Base-by-base conservation (phyloP, 1,284 basidiomycete genomes). In the Rhodotorula sp. region DNA sequence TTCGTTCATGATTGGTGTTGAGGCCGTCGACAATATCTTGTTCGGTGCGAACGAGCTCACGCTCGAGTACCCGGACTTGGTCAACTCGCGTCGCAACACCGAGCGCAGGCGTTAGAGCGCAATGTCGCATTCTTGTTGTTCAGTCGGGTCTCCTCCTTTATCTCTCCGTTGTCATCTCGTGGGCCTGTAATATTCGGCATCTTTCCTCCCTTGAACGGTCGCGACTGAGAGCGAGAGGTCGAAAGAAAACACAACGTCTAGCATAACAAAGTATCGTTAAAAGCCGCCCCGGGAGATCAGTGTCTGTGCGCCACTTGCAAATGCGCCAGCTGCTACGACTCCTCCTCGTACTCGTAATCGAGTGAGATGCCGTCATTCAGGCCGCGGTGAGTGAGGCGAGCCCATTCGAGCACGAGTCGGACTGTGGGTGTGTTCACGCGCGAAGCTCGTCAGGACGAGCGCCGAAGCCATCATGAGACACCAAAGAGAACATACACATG, bases 1-100 rank as follows among this genome's bases (percentile, higher is more conserved):
- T 75, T 83, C 82, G 72, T 84, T 84, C 78, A 84, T 84, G 81
- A 29, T 85, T 34, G 85, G 85, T 46, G 84, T 85, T 61, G 85
- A 85, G 77, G 84, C 84, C 7, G 83, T 83, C 57, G 84, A 85
- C 76, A 80, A 81, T 58, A 81, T 84, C 6, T 71, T 85, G 14
- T 83, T 83, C 62, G 84, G 84, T 54, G 79, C 80, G 14, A 81
- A 82, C 10, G 84, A 85, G 72, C 79, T 84, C 76, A 84, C 84
- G 23, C 78, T 85, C 54, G 80, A 82, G 70, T 77, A 81, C 67
- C 51, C 62, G 18, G 47, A 79, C 79, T 5, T 66, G 79, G 83
- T 85, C 73, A 85, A 85, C 74, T 82, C 83, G 8, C 77, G 83
- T 58, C 77, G 79, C 67, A 84, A 84, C 78, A 78, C 78, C 21